Conservation (phyloP, 1,284 basidiomycete genomes). For the Cutaneotrichosporon sp. region DNA sequence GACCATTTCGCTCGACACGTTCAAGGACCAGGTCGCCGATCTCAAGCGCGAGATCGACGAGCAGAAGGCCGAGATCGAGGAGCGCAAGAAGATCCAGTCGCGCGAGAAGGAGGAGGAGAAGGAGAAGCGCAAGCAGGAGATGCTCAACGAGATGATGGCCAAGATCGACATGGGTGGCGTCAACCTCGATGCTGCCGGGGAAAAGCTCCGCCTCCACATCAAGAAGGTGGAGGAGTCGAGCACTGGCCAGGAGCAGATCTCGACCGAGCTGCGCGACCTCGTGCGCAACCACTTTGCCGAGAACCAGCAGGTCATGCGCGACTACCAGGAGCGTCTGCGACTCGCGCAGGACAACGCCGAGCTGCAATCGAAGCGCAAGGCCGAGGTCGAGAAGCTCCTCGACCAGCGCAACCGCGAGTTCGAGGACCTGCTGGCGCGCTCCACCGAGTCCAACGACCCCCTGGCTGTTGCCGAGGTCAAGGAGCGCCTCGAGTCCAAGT, state of each 20-base stretch:
- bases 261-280: constrained; percentile 66
- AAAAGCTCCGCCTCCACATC: constrained; percentile 46
- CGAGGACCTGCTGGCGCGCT: constrained; percentile 77
- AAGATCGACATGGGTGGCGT: constrained; percentile 76
- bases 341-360: constrained; percentile 92
- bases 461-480: constrained; percentile 47
- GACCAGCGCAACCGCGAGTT: constrained; percentile 85
- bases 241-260: constrained; percentile 14
- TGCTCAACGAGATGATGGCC: constrained; percentile 99
- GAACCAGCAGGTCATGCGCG: constrained; percentile 78
- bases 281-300: constrained; percentile 87
- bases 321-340: constrained; percentile 85
- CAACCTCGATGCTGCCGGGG: constrained; percentile 34
- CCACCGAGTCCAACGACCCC: neutral
- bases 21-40: constrained; percentile 93
- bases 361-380: constrained; percentile 74
- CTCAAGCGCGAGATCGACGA: constrained; percentile 87
- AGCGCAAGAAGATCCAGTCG: constrained; percentile 77
- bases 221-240: constrained; percentile 39
- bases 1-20: constrained; percentile 89
- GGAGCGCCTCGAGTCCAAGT: constrained; percentile 93
- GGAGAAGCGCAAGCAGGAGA: constrained; percentile 98
- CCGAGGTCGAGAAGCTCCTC: constrained; percentile 84
- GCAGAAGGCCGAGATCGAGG: constrained; percentile 75
- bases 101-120: constrained; percentile 94